phyloP scores from a whole-genome alignment of 1,139 yeast species.

The Dujonia santamariae region DNA sequence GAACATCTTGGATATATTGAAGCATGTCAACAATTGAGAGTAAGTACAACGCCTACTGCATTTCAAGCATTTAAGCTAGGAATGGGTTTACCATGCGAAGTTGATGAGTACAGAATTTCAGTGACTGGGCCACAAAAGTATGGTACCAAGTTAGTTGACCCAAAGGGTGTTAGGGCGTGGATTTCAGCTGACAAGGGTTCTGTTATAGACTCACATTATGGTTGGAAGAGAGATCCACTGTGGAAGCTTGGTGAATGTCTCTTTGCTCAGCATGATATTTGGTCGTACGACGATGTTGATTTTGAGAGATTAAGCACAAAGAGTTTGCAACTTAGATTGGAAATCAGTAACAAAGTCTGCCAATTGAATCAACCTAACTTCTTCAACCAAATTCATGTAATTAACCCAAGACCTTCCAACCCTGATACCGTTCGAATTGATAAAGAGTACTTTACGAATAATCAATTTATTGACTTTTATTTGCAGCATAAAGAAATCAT shows the following conservation, averaged over 20 bases:
- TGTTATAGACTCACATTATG: slow-evolving; percentile 55
- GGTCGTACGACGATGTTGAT: slow-evolving; percentile 41
- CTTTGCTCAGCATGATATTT: slow-evolving; percentile 75
- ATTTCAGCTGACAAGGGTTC: slow-evolving; percentile 37
- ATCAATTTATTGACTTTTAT: slow-evolving; percentile 61
- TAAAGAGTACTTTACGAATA: slow-evolving; percentile 59
- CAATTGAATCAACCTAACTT: slow-evolving; percentile 27
- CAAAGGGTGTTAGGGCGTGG: slow-evolving; percentile 73
- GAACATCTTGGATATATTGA: slow-evolving; percentile 48
- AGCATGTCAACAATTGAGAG: slow-evolving; percentile 50
- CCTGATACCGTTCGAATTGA: slow-evolving; percentile 37
- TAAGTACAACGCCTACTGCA: slow-evolving; percentile 68
- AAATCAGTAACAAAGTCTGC: slow-evolving; percentile 27
- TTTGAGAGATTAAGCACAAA: slow-evolving; percentile 15
- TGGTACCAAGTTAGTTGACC: slow-evolving; percentile 58
- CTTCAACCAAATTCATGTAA: slow-evolving; percentile 26
- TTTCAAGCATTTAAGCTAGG: slow-evolving; percentile 63
- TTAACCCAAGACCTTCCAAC: slow-evolving; percentile 2
- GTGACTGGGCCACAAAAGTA: slow-evolving; percentile 70
- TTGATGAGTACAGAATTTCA: slow-evolving; percentile 65
- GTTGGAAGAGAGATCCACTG: slow-evolving; percentile 58
- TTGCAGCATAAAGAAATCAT: slow-evolving; percentile 44
- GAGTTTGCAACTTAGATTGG: slow-evolving; percentile 28
- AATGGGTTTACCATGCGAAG: slow-evolving; percentile 64
- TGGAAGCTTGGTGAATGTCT: slow-evolving; percentile 80